Evolutionary conservation across 768 basidiomycete genomes (phyloP).

Genomic region (Cystobasidium onofrii): DNA sequence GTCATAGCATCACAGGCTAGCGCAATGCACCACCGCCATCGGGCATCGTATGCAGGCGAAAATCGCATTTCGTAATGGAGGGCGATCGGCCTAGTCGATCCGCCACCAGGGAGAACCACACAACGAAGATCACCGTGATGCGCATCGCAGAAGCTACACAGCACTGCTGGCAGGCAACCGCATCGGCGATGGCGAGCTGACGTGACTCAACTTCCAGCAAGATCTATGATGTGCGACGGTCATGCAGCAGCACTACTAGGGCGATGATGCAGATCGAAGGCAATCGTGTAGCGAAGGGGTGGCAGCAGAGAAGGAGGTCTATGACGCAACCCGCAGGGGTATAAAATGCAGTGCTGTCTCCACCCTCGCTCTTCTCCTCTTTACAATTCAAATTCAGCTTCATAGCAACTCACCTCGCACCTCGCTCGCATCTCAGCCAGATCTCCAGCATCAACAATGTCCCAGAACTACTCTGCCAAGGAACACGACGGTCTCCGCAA

Average conservation of each 20-base stretch:
- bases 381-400: conserved; percentile 2
- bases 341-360: not conserved
- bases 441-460: not conserved
- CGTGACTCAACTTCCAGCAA: too few species aligned
- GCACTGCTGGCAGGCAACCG: not conserved
- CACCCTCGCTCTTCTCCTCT: not conserved
- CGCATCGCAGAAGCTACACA: not conserved
- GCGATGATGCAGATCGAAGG: not conserved
- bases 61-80: not conserved
- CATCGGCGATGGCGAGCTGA: not conserved
- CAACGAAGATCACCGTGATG: not conserved
- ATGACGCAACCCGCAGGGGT: not conserved
- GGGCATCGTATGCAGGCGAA: too few species aligned
- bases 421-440: not conserved
- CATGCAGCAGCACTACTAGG: too few species aligned
- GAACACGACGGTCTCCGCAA: conserved; percentile 32
- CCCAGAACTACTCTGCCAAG: conserved; percentile 11
- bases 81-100: not conserved
- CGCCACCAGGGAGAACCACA: too few species aligned
- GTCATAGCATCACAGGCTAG: too few species aligned
- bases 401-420: not conserved
- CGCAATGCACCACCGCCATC: too few species aligned
- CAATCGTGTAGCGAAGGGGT: too few species aligned
- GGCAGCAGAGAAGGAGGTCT: too few species aligned
- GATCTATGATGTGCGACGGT: too few species aligned